Evolutionary conservation across 2,329 filamentous ascomycete genomes (phyloP).

Genomic region (Fusarium burgessii): DNA sequence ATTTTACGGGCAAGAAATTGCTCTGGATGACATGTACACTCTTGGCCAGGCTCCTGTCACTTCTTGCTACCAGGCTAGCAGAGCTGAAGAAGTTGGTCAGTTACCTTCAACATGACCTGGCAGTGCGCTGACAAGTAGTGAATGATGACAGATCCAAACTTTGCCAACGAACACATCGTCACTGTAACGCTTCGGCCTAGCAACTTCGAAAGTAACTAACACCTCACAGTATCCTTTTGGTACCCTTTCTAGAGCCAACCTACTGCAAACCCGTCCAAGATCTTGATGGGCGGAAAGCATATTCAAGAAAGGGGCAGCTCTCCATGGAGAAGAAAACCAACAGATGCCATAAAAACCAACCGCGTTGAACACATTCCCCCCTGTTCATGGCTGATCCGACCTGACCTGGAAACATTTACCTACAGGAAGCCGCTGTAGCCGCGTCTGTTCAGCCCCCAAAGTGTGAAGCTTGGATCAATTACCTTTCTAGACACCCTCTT

Average conservation of each 20-base stretch:
- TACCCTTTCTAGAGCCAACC: not conserved
- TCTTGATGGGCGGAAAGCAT: not conserved
- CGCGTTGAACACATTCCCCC: not conserved
- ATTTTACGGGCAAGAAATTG: not conserved
- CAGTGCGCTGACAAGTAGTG: conserved; percentile 1
- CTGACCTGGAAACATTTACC: not conserved
- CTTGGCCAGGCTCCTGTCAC: not conserved
- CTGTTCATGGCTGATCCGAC: not conserved
- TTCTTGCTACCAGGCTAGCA: not conserved
- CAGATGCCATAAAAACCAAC: not conserved
- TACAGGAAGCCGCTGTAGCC: conserved; percentile 1
- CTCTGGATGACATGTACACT: not conserved
- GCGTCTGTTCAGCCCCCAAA: not conserved
- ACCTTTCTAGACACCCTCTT: not conserved
- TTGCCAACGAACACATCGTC: not conserved
- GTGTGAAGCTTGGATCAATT: conserved; percentile 9
- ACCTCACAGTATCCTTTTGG: not conserved
- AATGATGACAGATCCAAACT: conserved; percentile 4
- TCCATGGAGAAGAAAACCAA: not conserved
- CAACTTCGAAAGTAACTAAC: not conserved
- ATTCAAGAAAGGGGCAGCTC: not conserved
- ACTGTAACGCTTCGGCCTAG: not conserved
- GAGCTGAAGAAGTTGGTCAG: conserved; percentile 8
- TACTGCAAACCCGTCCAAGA: not conserved
- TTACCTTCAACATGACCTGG: conserved; percentile 1